Base-by-base conservation (phyloP, 2,329 filamentous ascomycete genomes). In the Pestalotiopsis sp. region DNA sequence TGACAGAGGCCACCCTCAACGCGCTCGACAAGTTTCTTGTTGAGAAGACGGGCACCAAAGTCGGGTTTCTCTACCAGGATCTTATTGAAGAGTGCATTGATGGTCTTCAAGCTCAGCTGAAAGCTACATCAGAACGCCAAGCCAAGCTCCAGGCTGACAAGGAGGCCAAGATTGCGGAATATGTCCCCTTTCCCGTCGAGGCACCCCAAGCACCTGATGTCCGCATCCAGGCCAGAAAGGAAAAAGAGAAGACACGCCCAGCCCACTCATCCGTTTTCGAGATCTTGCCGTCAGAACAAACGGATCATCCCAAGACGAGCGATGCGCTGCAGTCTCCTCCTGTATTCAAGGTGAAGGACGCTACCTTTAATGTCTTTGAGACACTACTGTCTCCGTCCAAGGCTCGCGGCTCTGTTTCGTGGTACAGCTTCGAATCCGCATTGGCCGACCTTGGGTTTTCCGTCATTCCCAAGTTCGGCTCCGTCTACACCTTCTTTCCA, bases 231-330 rank as follows among this genome's bases (percentile, higher is more conserved):
- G 73, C 80, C 58, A 79, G 79, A 27, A 78, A 72, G 25, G 68
- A 80, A 56, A 86, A 85, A 69, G 77, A 82, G 58, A 86, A 85
- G 75, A 85, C 83, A 0, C 80, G 83, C 0, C 81, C 79, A 3
- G 68, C 73, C 0, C 73, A 81, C 31, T 77, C 79, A 1, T 82
- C 80, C 0, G 66, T 74, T 0, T 81, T 80, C 62, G 77, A 79
- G 1, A 77, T 80, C 61, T 67, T 70, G 5, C 69, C 75, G 3
- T 36, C 62, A 0, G 5, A 41, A 0, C 49, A 71, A 3, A 52
- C 65, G 4, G 0, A 20, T 1, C 17, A 45, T 12, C 31, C 61
- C 0, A 69, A 74, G 3, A 65, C 64, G 3, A 7, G 25, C 41
- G 20, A 41, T 3, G 4, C 38, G 0, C n/a, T 57, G 0, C 25